Base-by-base conservation (phyloP, 495 filamentous ascomycete species). In the Melanomma pulvis-pyrius region DNA sequence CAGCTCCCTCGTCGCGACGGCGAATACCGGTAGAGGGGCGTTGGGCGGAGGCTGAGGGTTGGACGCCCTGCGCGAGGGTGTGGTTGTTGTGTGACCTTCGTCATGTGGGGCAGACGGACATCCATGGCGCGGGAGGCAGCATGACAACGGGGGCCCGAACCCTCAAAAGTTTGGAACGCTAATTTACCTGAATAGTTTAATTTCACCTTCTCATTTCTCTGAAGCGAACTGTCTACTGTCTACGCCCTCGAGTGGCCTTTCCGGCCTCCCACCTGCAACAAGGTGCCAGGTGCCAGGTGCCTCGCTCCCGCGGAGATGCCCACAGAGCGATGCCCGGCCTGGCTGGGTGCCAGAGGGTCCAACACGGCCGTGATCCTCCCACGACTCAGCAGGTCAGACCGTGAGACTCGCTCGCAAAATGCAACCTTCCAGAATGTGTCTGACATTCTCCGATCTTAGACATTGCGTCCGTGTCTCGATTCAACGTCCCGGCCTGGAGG, bases 141-240 rank as follows among this genome's bases (percentile, higher is more conserved):
- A 32, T 55, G 52, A 13, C 30, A 29, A 36, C 26, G 25, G 19
- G 26, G 52, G 25, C 28, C 26, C 25, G 32, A 58, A 12, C 32
- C 5, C 9, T 44, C 9, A 9, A 17, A 50, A 60, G 1, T 60
- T 13, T 50, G 57, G 57, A 48, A 60, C 57, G 44, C 57, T 60
- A 60, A 60, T 29, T 60, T 48, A 17, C 44, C 41, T 60, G 57
- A 22, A 60, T 60, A 60, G 44, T 60, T 50, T 60, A 60, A 60
- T 60, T 32, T 30, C 57, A 60, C 57, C 25, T 48, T 48, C 57
- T n/a, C 9, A 30, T 41, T 50, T 7, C 26, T 30, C 39, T 44
- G 39, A 6, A 44, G 39, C 39, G n/a, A n/a, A n/a, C n/a, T 41
- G 36, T 41, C 36, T 8, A 24, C 11, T 24, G 4, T 29, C 9